phyloP scores from a whole-genome alignment of 306 rosid genomes.

The Trifolium subterraneum region DNA sequence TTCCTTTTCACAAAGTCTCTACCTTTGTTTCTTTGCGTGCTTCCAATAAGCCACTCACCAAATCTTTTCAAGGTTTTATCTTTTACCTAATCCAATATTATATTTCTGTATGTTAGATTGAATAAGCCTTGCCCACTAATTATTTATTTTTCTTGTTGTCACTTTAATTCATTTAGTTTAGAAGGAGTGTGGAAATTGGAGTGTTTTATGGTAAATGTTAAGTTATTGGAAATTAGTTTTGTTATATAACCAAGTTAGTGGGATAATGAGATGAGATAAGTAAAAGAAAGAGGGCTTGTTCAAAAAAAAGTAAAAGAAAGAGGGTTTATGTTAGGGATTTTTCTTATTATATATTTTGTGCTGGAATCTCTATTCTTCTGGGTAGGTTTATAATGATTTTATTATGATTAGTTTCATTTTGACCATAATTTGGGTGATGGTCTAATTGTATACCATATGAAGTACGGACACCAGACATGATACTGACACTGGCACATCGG shows the following conservation, averaged over 20 bases:
- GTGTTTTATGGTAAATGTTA: constrained; percentile 4
- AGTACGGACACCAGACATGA: neutral
- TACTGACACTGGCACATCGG: neutral
- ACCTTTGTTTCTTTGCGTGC: constrained; percentile 54
- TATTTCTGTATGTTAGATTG: too few species aligned
- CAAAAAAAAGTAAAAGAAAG: constrained; percentile 6
- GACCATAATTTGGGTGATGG: constrained; percentile 12
- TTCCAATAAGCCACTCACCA: constrained; percentile 47
- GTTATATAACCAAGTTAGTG: too few species aligned
- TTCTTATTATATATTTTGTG: constrained; percentile 22
- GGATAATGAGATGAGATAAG: too few species aligned
- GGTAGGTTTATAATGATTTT: constrained; percentile 3
- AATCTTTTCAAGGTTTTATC: constrained; percentile 68
- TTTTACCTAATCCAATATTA: too few species aligned
- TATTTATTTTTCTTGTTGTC: constrained; percentile 8
- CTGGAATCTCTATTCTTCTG: constrained; percentile 3
- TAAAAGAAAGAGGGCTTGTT: too few species aligned
- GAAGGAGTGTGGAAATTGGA: neutral
- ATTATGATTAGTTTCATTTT: neutral
- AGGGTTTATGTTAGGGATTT: neutral
- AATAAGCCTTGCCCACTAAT: neutral
- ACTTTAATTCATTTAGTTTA: constrained; percentile 12
- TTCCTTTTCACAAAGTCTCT: constrained; percentile 42
- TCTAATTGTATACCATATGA: constrained; percentile 5
- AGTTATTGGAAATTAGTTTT: too few species aligned